Base-by-base conservation (phyloP, 768 basidiomycete species). In the Fibroporia radiculosa region DNA sequence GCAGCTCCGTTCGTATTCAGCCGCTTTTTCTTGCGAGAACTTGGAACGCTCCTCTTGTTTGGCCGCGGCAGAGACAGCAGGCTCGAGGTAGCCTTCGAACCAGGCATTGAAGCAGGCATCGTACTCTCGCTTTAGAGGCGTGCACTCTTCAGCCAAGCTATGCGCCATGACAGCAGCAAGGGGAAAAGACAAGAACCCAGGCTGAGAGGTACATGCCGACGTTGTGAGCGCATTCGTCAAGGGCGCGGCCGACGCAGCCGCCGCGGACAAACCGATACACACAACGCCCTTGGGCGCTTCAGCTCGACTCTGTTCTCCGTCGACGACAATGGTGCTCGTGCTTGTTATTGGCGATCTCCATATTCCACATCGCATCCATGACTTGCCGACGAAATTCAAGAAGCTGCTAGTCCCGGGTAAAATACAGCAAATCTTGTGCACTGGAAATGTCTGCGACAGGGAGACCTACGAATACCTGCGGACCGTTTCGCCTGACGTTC, bases 391-490 rank as follows among this genome's bases (percentile, higher is more conserved):
- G 12, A 97, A 97, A 67, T 99, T 99, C 70, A 93, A 95, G 70
- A 96, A 97, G 59, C 82, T 98, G 1, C 73, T 99, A 3, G 77
- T 79, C 8, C 54, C 60, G 61, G 96, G 96, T 18, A 99, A 99
- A 65, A 98, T 99, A 35, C 90, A 93, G 50, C 95, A 98, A 64
- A 96, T 98, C 48, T 72, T 98, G 20, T 96, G 92, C 62, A 98
- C 95, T 0, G 96, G 96, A 37, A 98, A 98, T 61, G 84, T 97
- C 19, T 93, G 91, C 63, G 96, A 99, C 68, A 83, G 84, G 57
- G 95, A 98, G 66, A 98, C 96, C 6, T 93, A 87, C 64, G 96
- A 97, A 55, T 98, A 96, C 69, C 73, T 99, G 19, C 74, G 90
- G 52, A 92, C 89, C 12, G 87, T 99, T n/a, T 84, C 89, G 14